Evolutionary conservation across 179 eudicot genomes (phyloP).

Genomic region (Sideroxylon spinosum): DNA sequence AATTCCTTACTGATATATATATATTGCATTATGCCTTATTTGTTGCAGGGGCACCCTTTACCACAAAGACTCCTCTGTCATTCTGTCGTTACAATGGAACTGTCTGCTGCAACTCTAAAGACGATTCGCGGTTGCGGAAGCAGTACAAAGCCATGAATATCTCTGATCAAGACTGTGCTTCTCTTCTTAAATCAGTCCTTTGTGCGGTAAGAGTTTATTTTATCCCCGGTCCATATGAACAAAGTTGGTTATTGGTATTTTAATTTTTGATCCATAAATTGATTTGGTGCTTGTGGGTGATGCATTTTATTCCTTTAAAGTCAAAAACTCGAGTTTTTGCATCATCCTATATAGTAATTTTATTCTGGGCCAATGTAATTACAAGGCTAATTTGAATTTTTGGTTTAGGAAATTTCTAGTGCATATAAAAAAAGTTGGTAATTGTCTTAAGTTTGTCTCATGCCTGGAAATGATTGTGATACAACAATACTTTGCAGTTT

Average conservation of each 20-base stretch:
- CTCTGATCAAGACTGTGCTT: conserved; percentile 65
- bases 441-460: neutral
- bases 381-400: neutral
- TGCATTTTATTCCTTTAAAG: neutral
- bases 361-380: neutral
- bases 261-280: neutral
- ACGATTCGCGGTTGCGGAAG: conserved; percentile 51
- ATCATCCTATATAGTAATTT: neutral
- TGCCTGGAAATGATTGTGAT: too few relatives aligned
- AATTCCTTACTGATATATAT: conserved; percentile 7
- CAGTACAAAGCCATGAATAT: conserved; percentile 57
- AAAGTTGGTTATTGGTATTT: neutral
- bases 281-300: conserved; percentile 6
- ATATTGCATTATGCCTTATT: neutral
- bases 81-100: conserved; percentile 65
- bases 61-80: conserved; percentile 42
- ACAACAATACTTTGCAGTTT: too few relatives aligned
- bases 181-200: conserved; percentile 56
- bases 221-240: too few relatives aligned
- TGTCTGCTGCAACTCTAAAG: conserved; percentile 54
- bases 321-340: neutral
- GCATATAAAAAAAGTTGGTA: neutral
- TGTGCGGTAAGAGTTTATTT: conserved; percentile 55
- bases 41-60: conserved; percentile 53
- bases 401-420: neutral